Conservation (phyloP, 495 filamentous ascomycete species). For the Bacidia gigantensis region DNA sequence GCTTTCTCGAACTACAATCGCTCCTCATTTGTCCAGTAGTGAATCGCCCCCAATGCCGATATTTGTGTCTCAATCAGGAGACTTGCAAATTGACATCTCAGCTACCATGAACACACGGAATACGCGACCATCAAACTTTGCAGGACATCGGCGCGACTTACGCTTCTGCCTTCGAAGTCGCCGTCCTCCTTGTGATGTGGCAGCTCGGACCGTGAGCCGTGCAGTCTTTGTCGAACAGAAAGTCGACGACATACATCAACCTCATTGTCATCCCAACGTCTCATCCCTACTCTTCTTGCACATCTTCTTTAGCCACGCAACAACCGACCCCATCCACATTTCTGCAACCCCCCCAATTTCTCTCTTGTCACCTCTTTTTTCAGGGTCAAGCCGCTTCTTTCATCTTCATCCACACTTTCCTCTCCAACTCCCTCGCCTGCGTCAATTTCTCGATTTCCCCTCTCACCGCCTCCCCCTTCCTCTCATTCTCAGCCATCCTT, state of each 20-base stretch:
- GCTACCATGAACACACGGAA: no score
- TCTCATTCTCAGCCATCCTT: slow-evolving; percentile 10
- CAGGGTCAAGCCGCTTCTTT: slow-evolving; percentile 8
- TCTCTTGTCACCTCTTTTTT: slow-evolving; percentile 1
- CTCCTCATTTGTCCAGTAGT: no score
- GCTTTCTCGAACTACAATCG: no score
- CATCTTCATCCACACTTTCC: slow-evolving; percentile 15
- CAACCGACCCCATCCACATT: neutral
- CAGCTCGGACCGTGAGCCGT: no score
- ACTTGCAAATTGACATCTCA: no score
- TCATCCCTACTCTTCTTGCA: neutral
- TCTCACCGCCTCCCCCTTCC: slow-evolving; percentile 10
- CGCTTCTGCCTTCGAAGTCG: no score
- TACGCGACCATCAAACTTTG: no score
- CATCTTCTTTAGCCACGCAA: neutral
- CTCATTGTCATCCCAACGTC: neutral
- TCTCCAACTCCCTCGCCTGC: slow-evolving; percentile 17
- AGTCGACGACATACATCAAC: neutral
- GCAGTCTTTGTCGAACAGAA: neutral
- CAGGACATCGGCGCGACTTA: no score
- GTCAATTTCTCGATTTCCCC: slow-evolving; percentile 14
- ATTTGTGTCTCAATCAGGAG: no score
- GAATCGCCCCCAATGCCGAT: no score
- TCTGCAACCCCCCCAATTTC: neutral
- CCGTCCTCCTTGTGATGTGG: no score